Evolutionary conservation across 1,284 basidiomycete genomes (phyloP).

Genomic region (Rhodotorula sp.): DNA sequence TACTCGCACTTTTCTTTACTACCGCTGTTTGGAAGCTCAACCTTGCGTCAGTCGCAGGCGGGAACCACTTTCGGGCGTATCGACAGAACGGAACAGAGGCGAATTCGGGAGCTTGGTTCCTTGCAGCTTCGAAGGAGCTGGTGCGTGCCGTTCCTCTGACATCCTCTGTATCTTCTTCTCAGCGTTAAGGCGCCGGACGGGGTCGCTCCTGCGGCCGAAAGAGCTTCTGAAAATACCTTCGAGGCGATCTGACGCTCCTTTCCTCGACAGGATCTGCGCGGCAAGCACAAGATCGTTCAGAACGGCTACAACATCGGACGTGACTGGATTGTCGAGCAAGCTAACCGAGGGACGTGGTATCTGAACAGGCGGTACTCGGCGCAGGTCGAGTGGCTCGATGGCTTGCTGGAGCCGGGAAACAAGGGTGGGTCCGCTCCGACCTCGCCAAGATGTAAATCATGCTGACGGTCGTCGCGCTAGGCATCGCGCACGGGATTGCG

Average conservation of each 20-base stretch:
- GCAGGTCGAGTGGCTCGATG: constrained; percentile 45
- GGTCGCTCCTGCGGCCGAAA: no score
- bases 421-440: constrained; percentile 32
- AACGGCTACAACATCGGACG: constrained; percentile 49
- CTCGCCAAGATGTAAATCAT: no score
- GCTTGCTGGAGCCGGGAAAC: constrained; percentile 43
- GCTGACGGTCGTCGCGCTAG: constrained; percentile 4
- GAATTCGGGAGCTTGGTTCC: constrained; percentile 49
- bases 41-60: constrained; percentile 33
- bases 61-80: constrained; percentile 49
- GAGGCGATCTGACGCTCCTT: no score
- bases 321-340: constrained; percentile 45
- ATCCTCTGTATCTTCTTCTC: background rate
- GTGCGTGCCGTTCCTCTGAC: constrained; percentile 1
- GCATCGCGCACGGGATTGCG: constrained; percentile 49
- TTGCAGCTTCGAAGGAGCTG: constrained; percentile 47
- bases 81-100: constrained; percentile 49
- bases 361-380: constrained; percentile 46
- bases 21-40: background rate
- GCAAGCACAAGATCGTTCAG: constrained; percentile 46
- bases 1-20: background rate
- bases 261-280: constrained; percentile 29
- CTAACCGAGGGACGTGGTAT: constrained; percentile 45
- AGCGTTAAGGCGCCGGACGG: background rate
- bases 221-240: background rate